These are phyloP conservation scores for Pezicula rhizophila DNA, from an alignment of 2,329 filamentous ascomycete species.

Conservation along the genomic window DNA sequence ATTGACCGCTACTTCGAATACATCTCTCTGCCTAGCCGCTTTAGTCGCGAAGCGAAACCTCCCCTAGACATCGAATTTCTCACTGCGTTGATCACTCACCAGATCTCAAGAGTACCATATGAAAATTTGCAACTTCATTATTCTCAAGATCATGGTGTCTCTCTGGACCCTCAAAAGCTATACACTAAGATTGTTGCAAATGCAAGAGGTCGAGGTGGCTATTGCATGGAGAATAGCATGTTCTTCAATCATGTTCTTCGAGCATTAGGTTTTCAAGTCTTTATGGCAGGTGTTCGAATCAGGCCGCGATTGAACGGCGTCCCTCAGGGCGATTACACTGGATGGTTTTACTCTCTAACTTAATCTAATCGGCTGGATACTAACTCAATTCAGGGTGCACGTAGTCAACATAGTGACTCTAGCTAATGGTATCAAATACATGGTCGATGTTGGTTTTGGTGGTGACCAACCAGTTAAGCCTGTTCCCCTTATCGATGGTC, in stretches of 20 bases:
- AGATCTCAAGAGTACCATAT: conserved; percentile 19
- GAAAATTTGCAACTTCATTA: conserved; percentile 24
- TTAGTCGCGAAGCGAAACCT: conserved; percentile 8
- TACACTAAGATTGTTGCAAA: conserved; percentile 22
- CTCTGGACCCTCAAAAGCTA: conserved; percentile 18
- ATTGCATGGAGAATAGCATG: conserved; percentile 54
- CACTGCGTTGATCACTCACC: conserved; percentile 17
- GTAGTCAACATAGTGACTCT: conserved; percentile 54
- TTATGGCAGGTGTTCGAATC: conserved; percentile 41
- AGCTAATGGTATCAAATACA: conserved; percentile 41
- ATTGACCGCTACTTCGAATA: conserved; percentile 16
- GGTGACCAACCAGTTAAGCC: conserved; percentile 54
- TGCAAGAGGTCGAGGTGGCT: conserved; percentile 42
- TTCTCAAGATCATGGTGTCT: conserved; percentile 11
- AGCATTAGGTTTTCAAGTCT: conserved; percentile 46
- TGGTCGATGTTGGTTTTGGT: conserved; percentile 60
- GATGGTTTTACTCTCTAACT: conserved; percentile 17
- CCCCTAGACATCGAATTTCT: conserved; percentile 15
- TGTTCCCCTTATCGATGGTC: conserved; percentile 42
- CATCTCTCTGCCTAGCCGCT: conserved; percentile 16
- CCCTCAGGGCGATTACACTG: conserved; percentile 18
- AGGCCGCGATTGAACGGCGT: conserved; percentile 17
- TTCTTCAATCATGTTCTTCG: conserved; percentile 48
- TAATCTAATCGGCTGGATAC: background rate
- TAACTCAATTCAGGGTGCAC: conserved; percentile 37